Evolutionary conservation across 2,329 filamentous ascomycete genomes (phyloP).

Genomic region (Thyridium curvatum): DNA sequence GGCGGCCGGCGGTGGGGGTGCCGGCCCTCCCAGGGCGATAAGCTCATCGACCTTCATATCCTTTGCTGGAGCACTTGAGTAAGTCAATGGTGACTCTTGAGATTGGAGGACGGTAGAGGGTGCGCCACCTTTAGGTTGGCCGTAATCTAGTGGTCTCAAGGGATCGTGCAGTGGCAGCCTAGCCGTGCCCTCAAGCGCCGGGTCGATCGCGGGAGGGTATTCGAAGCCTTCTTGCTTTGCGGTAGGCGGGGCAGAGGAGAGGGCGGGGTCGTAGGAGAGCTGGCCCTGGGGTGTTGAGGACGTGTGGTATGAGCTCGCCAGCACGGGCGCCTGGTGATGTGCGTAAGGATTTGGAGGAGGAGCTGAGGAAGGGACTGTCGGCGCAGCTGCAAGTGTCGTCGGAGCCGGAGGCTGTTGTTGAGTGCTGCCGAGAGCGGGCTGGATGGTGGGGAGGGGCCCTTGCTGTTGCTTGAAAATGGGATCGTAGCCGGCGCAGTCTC

Average conservation of each 20-base stretch:
- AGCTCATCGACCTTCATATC: conserved; percentile 71
- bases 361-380: conserved; percentile 25
- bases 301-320: conserved; percentile 32
- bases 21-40: conserved; percentile 53
- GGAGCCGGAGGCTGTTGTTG: conserved; percentile 20
- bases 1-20: conserved; percentile 48
- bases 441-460: conserved; percentile 24
- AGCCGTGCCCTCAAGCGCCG: conserved; percentile 14
- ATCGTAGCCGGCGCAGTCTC: conserved; percentile 80
- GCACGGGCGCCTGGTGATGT: conserved; percentile 32
- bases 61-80: conserved; percentile 44
- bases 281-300: conserved; percentile 19
- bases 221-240: conserved; percentile 23
- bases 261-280: conserved; percentile 21
- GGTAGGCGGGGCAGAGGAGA: conserved; percentile 22
- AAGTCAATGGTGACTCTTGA: conserved; percentile 30
- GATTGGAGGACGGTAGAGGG: conserved; percentile 22
- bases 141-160: conserved; percentile 25
- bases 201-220: conserved; percentile 27
- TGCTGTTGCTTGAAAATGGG: conserved; percentile 76
- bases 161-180: not conserved
- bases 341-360: conserved; percentile 32
- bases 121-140: conserved; percentile 45
- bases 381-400: conserved; percentile 18
- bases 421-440: conserved; percentile 20